Evolutionary conservation across 1,284 basidiomycete species (phyloP), one percentile per base, ranked within the genome.

Genomic region (Cryptococcus sp.): DNA sequence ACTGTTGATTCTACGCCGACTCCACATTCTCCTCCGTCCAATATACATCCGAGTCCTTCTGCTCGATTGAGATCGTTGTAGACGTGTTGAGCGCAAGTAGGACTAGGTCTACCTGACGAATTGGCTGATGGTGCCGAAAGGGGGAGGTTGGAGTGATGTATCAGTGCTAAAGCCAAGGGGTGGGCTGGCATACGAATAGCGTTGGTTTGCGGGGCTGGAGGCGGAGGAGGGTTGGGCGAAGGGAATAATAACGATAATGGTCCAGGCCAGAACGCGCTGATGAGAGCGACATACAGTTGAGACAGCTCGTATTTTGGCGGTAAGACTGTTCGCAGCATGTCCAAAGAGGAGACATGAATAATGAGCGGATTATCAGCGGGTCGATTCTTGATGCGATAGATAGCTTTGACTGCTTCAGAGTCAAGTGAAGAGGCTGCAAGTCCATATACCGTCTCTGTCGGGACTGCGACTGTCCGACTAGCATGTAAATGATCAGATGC

Each of bases 401-500:
- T 95, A 61, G 83, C 83, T 1, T 82, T 74, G 3, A 86, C 83
- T 8, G 93, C 93, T 19, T 78, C 69, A 0, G 84, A 68, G 39
- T 76, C 70, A 41, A 94, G 80, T 0, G 94, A 93, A 40, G 88
- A 82, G 0, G 92, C 96, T 22, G 91, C 96, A 4, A 99, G 85
- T 1, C 96, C 96, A 75, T 99, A 99, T 22, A 99, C 96, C 0
- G 96, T 99, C 79, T 99, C 96, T 29, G 96, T 98, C 0, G 96
- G 95, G 70, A 99, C 93, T 0, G 89, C 93, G 43, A 99, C 91
- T 0, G 76, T 75, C 15, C 67, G 63, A 4, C 68, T 67, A 2
- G 64, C 61, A 26, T 67, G 70, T 5, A 79, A 65, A 46, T 77
- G 75, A 1, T 38, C 37, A 0, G 76, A 68, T 3, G 76, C 76